These are phyloP conservation scores for Lentinula aciculospora DNA, from an alignment of 768 basidiomycete genomes.

Conservation along the genomic window DNA sequence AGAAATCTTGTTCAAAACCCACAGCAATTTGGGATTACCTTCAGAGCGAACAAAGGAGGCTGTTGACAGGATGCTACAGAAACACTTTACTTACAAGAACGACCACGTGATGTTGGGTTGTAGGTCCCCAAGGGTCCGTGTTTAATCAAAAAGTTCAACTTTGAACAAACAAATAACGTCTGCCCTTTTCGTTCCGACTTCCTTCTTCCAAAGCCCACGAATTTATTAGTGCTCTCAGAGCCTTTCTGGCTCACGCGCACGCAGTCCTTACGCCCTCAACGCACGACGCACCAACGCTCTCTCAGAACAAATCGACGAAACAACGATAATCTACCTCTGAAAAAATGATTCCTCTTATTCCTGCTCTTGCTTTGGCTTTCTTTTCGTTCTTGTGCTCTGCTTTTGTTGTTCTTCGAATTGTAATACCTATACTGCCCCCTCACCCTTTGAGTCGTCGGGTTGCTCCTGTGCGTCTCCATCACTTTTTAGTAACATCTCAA, in stretches of 20 bases:
- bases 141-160: conserved; percentile 1
- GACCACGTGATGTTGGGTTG: neutral
- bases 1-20: too few species aligned
- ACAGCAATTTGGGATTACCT: too few species aligned
- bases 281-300: conserved; percentile 39
- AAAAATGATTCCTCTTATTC: conserved; percentile 63
- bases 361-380: conserved; percentile 61
- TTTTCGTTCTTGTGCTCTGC: conserved; percentile 68
- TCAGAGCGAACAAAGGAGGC: too few species aligned
- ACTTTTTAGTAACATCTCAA: conserved; percentile 8
- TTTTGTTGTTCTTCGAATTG: conserved; percentile 71
- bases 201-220: conserved; percentile 1
- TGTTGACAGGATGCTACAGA: too few species aligned
- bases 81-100: too few species aligned
- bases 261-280: conserved; percentile 38
- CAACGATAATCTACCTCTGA: conserved; percentile 18
- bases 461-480: conserved; percentile 49
- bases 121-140: neutral
- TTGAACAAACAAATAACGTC: neutral
- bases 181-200: conserved; percentile 3
- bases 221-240: neutral
- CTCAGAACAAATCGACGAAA: conserved; percentile 24
- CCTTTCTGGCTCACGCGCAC: conserved; percentile 11
- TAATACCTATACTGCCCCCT: conserved; percentile 71
- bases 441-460: conserved; percentile 70